Conservation (phyloP, 2,329 filamentous ascomycete genomes). For the Fusarium siculi region DNA sequence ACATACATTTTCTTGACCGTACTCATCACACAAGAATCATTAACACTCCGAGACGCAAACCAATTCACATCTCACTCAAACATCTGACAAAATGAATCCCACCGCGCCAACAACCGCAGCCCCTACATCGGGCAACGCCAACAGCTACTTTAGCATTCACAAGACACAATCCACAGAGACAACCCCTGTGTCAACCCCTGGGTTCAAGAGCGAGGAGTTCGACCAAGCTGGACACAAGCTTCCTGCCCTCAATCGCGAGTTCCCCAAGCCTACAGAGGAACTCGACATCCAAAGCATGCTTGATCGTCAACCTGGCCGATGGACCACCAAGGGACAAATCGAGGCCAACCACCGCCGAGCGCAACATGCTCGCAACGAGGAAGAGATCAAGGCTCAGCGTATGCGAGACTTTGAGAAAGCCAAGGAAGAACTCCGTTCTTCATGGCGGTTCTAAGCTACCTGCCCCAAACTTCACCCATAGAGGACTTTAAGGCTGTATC, state of each 20-base stretch:
- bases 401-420: slow-evolving; percentile 56
- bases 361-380: slow-evolving; percentile 29
- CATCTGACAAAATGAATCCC: slow-evolving; percentile 21
- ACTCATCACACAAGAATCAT: neutral
- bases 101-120: slow-evolving; percentile 23
- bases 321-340: slow-evolving; percentile 52
- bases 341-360: slow-evolving; percentile 47
- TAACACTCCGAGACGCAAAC: neutral
- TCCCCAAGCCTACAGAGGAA: slow-evolving; percentile 54
- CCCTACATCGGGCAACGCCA: slow-evolving; percentile 24
- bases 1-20: neutral
- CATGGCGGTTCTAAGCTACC: slow-evolving; percentile 8
- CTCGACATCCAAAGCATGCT: slow-evolving; percentile 57
- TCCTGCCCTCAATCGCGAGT: slow-evolving; percentile 50
- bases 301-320: slow-evolving; percentile 56
- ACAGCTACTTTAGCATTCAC: slow-evolving; percentile 35
- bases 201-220: slow-evolving; percentile 23
- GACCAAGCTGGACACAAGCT: slow-evolving; percentile 44
- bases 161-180: slow-evolving; percentile 37
- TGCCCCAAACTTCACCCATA: neutral
- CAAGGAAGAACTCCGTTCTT: slow-evolving; percentile 59
- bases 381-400: slow-evolving; percentile 49
- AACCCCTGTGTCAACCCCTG: slow-evolving; percentile 38
- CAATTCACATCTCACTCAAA: neutral
- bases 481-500: neutral